These are phyloP conservation scores for Aspergillus intermedius DNA, from an alignment of 2,329 filamentous ascomycete species.

Conservation along the genomic window DNA sequence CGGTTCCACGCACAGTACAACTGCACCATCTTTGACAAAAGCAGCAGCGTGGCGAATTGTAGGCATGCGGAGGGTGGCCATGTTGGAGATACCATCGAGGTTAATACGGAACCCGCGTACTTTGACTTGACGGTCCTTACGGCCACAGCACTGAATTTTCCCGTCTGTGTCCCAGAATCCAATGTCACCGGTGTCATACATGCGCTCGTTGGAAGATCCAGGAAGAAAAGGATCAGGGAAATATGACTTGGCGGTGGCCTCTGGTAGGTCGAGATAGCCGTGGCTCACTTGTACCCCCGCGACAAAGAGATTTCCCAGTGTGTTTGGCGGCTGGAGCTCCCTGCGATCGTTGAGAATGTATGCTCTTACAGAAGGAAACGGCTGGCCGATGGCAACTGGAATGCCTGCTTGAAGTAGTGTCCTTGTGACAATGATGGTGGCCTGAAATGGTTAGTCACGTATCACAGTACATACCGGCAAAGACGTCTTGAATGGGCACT, in stretches of 20 bases:
- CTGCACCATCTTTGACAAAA: background rate
- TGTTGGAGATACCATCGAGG: constrained; percentile 26
- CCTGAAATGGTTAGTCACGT: constrained; percentile 12
- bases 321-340: constrained; percentile 25
- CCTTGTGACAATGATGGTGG: constrained; percentile 34
- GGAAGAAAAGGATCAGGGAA: constrained; percentile 22
- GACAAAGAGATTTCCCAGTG: constrained; percentile 38
- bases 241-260: constrained; percentile 26
- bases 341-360: constrained; percentile 38
- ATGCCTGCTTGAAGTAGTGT: constrained; percentile 16
- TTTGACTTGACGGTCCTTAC: constrained; percentile 40
- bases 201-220: constrained; percentile 15
- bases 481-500: background rate
- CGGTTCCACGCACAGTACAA: background rate
- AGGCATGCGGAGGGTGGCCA: background rate
- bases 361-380: constrained; percentile 30
- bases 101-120: constrained; percentile 36
- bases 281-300: constrained; percentile 39
- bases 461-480: background rate
- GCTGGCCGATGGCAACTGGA: constrained; percentile 32
- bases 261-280: constrained; percentile 36
- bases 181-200: constrained; percentile 41
- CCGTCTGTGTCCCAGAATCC: constrained; percentile 33
- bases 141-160: constrained; percentile 33
- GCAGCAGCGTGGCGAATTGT: constrained; percentile 1